Base-by-base conservation (phyloP, 2,329 filamentous ascomycete genomes). In the Fusarium humuli region DNA sequence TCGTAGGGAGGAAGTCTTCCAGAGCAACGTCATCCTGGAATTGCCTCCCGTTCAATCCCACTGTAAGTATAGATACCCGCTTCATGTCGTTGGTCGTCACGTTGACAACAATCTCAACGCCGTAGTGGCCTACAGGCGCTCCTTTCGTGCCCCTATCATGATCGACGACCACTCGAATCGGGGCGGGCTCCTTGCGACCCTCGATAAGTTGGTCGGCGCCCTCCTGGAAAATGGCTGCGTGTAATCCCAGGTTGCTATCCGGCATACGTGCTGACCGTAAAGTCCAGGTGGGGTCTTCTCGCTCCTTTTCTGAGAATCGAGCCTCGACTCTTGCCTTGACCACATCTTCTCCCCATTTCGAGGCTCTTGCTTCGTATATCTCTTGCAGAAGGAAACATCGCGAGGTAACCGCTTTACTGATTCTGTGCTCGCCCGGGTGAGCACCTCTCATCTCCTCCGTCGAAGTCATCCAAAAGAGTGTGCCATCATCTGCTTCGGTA, bases 261-360 rank as follows among this genome's bases (percentile, higher is more conserved):
- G 86, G 85, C 77, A 90, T 86, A 62, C 86, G 87, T 16, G 89
- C 86, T 22, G 90, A 92, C 40, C 94, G 88, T 32, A 97, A 86
- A 32, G 92, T 92, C 94, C 94, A 98, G 73, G 87, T 89, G 18
- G 90, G 86, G 62, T 91, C 88, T 78, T 97, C 94, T 62, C 94
- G 89, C 81, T 97, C 93, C n/a, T 83, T 79, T 77, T 97, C 94
- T 1, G 92, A 83, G 75, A 97, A 97, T 13, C 94, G 88, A 8
- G 90, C 92, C 80, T 98, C 95, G 16, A 98, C 89, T 69, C 91
- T 90, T 11, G 94, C 94, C 81, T 95, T 97, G 49, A 90, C 89
- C 14, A 98, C 85, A 70, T 98, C 96, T 80, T 98, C 95, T 29
- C 90, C 89, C 80, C 93, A 90, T 65, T 91, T 92, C 20, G 85